A percentile compares a stretch with the other conserved stretches of the same genome.
phyloP scores from a whole-genome alignment of 305 asterid species.

The Andrographis paniculata region DNA sequence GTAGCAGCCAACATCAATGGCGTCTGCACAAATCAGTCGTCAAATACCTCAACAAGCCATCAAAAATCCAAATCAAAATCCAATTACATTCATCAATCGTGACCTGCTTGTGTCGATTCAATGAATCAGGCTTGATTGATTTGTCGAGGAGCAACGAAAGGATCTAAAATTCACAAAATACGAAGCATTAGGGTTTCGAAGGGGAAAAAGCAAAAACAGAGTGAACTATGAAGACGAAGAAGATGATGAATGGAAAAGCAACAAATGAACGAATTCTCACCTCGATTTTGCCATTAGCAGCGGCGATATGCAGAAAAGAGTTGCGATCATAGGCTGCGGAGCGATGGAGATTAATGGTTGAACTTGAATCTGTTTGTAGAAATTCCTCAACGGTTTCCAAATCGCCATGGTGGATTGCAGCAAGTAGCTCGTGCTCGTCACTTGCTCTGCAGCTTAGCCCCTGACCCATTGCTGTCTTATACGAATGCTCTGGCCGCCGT shows the following conservation, averaged over 20 bases:
- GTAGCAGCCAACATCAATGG: slow-evolving; percentile 98
- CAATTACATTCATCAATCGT: too few species aligned
- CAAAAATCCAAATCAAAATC: slow-evolving; percentile 1
- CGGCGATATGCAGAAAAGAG: slow-evolving; percentile 82
- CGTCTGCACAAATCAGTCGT: slow-evolving; percentile 36
- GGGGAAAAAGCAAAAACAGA: slow-evolving; percentile 11
- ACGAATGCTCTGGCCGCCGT: too few species aligned
- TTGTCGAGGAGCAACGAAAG: slow-evolving; percentile 66
- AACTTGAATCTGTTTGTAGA: slow-evolving; percentile 38
- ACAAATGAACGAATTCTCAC: slow-evolving; percentile 19
- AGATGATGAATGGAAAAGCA: too few species aligned
- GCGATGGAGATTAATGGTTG: slow-evolving; percentile 36
- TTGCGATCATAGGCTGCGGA: slow-evolving; percentile 60
- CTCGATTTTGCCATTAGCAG: slow-evolving; percentile 97
- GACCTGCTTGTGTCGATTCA: slow-evolving; percentile 80
- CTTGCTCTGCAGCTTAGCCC: slow-evolving; percentile 61
- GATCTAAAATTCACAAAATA: slow-evolving; percentile 32
- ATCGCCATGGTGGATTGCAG: slow-evolving; percentile 71
- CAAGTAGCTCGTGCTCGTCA: slow-evolving; percentile 59
- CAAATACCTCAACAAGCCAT: not conserved
- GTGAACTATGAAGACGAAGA: not conserved
- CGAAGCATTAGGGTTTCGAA: slow-evolving; percentile 4
- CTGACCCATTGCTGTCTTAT: slow-evolving; percentile 77
- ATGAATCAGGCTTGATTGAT: slow-evolving; percentile 48
- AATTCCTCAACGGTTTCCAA: slow-evolving; percentile 45